phyloP scores from a whole-genome alignment of 495 filamentous ascomycete genomes.

The Aspergillus haitiensis region DNA sequence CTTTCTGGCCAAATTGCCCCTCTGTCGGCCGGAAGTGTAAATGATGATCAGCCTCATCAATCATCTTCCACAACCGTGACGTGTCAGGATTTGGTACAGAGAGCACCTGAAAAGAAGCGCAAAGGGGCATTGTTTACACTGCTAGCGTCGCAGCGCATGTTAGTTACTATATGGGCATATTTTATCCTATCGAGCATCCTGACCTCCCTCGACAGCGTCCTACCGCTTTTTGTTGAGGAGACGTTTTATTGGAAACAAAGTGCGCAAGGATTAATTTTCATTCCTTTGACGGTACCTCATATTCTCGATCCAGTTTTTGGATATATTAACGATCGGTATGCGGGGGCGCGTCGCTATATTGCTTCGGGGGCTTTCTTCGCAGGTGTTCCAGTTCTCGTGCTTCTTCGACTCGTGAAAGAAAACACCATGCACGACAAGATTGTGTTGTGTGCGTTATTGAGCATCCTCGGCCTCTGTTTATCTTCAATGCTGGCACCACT shows the following conservation, averaged over 20 bases:
- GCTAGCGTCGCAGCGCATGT: constrained; percentile 57
- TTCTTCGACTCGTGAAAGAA: constrained; percentile 66
- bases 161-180: constrained; percentile 57
- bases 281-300: constrained; percentile 65
- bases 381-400: constrained; percentile 58
- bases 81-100: not conserved
- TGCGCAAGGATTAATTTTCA: constrained; percentile 74
- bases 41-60: not conserved
- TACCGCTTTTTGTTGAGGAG: constrained; percentile 65
- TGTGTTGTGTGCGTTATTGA: constrained; percentile 68
- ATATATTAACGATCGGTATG: constrained; percentile 59
- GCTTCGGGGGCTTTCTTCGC: constrained; percentile 61
- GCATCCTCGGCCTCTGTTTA: constrained; percentile 58
- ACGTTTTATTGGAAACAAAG: constrained; percentile 68
- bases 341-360: constrained; percentile 61
- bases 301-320: constrained; percentile 66
- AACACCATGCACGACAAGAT: constrained; percentile 63
- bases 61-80: not conserved
- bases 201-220: constrained; percentile 56
- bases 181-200: constrained; percentile 48
- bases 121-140: constrained; percentile 34
- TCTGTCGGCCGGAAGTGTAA: not conserved
- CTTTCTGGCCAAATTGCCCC: not conserved
- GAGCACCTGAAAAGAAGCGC: not conserved
- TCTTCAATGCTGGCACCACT: constrained; percentile 61